Percentiles rank a stretch among this genome's conserved stretches.
These are phyloP conservation scores for Hyaloscypha variabilis DNA, from an alignment of 495 filamentous ascomycete genomes.

Conservation along the genomic window DNA sequence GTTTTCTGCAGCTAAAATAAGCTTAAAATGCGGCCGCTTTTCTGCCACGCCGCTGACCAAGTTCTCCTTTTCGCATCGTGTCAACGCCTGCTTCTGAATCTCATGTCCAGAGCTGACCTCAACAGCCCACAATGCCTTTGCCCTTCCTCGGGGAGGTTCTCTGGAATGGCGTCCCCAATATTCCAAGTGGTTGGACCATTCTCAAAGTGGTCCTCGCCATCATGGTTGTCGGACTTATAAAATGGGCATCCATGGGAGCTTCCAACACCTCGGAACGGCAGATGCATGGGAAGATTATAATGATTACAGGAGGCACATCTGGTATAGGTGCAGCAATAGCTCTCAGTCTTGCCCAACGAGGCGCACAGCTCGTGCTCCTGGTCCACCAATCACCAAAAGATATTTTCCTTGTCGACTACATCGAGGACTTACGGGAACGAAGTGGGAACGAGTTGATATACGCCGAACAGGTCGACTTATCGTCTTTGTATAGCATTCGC, in stretches of 20 bases:
- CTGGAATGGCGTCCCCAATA: slow-evolving; percentile 59
- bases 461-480: slow-evolving; percentile 90
- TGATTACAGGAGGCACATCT: slow-evolving; percentile 95
- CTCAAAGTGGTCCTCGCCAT: slow-evolving; percentile 63
- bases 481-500: slow-evolving; percentile 83
- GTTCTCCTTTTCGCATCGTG: not conserved
- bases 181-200: slow-evolving; percentile 43
- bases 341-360: slow-evolving; percentile 73
- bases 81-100: not conserved
- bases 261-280: slow-evolving; percentile 75
- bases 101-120: not conserved
- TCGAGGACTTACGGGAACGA: slow-evolving; percentile 79
- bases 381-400: slow-evolving; percentile 80
- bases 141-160: slow-evolving; percentile 65
- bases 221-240: slow-evolving; percentile 64
- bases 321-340: slow-evolving; percentile 84
- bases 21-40: slow-evolving; percentile 24
- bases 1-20: slow-evolving; percentile 2
- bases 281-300: slow-evolving; percentile 90
- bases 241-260: slow-evolving; percentile 78
- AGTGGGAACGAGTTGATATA: slow-evolving; percentile 91
- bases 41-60: not conserved
- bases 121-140: slow-evolving; percentile 68
- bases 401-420: slow-evolving; percentile 87
- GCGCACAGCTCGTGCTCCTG: slow-evolving; percentile 89